Conservation (phyloP, 345 rosid species). For the Syzygium aqueum region DNA sequence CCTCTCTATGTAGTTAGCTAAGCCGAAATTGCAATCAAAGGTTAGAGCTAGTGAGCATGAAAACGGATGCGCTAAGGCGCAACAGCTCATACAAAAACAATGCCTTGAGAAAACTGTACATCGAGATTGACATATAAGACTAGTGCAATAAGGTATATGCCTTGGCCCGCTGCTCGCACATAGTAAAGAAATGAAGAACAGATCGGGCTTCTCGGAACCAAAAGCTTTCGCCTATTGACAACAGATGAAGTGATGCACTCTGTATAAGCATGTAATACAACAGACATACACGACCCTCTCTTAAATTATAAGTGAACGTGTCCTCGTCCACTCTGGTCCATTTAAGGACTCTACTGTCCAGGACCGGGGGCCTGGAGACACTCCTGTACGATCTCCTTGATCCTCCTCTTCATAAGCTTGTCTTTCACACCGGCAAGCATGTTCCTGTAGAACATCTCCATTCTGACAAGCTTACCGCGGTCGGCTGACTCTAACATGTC, state of each 20-base stretch:
- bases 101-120: neutral
- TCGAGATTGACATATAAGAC: neutral
- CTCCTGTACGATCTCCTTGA: slow-evolving; percentile 74
- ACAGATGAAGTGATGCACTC: neutral
- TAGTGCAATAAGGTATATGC: neutral
- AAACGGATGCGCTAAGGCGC: neutral
- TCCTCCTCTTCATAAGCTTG: slow-evolving; percentile 70
- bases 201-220: neutral
- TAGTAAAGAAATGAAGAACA: neutral
- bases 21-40: neutral
- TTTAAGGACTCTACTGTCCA: neutral
- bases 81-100: neutral
- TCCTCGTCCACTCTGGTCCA: neutral
- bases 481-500: slow-evolving; percentile 71
- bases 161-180: neutral
- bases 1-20: neutral
- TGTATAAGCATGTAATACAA: neutral
- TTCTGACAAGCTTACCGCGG: slow-evolving; percentile 46
- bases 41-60: neutral
- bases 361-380: slow-evolving; percentile 35
- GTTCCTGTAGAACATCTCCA: slow-evolving; percentile 68
- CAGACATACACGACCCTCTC: neutral
- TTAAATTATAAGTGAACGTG: neutral
- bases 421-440: slow-evolving; percentile 78
- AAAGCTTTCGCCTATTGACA: neutral